Percentiles rank a stretch among this genome's conserved stretches.
These are phyloP conservation scores for Sphaerulina musiva DNA, from an alignment of 2,329 filamentous ascomycete genomes.

Conservation along the genomic window DNA sequence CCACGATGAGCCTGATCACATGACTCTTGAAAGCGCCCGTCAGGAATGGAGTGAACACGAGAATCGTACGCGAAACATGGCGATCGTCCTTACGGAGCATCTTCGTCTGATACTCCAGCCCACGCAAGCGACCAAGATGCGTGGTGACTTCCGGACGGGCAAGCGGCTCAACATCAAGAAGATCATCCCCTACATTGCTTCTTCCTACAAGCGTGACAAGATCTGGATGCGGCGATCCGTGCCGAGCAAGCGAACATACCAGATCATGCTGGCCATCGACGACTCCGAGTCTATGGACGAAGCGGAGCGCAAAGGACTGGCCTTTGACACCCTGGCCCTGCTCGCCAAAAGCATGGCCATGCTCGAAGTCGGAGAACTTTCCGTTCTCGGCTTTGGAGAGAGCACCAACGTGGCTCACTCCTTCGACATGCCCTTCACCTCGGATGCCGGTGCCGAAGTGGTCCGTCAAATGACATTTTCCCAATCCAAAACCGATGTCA, in stretches of 20 bases:
- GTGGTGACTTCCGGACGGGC: slow-evolving; percentile 91
- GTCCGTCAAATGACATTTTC: slow-evolving; percentile 79
- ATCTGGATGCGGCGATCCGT: slow-evolving; percentile 97
- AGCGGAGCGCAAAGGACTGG: slow-evolving; percentile 65
- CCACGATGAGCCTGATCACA: slow-evolving; percentile 23
- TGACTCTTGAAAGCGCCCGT: slow-evolving; percentile 51
- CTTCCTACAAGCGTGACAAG: slow-evolving; percentile 97
- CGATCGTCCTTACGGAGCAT: slow-evolving; percentile 84
- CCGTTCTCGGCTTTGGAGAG: slow-evolving; percentile 81
- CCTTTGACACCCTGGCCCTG: slow-evolving; percentile 90
- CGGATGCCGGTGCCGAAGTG: slow-evolving; percentile 73
- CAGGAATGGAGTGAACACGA: slow-evolving; percentile 82
- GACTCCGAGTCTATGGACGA: slow-evolving; percentile 94
- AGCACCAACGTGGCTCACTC: slow-evolving; percentile 78
- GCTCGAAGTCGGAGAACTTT: slow-evolving; percentile 92
- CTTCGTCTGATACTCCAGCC: slow-evolving; percentile 91
- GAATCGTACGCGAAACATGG: slow-evolving; percentile 73
- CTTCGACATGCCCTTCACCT: slow-evolving; percentile 73
- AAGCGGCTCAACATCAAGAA: slow-evolving; percentile 99
- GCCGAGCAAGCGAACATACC: slow-evolving; percentile 89
- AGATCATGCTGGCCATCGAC: slow-evolving; percentile 95
- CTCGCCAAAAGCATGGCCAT: slow-evolving; percentile 80
- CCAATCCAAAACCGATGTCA: slow-evolving; percentile 81
- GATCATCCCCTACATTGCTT: slow-evolving; percentile 98
- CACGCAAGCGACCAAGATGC: slow-evolving; percentile 90